Conservation (phyloP, 2,329 filamentous ascomycete genomes). For the Aureobasidium uvarum region DNA sequence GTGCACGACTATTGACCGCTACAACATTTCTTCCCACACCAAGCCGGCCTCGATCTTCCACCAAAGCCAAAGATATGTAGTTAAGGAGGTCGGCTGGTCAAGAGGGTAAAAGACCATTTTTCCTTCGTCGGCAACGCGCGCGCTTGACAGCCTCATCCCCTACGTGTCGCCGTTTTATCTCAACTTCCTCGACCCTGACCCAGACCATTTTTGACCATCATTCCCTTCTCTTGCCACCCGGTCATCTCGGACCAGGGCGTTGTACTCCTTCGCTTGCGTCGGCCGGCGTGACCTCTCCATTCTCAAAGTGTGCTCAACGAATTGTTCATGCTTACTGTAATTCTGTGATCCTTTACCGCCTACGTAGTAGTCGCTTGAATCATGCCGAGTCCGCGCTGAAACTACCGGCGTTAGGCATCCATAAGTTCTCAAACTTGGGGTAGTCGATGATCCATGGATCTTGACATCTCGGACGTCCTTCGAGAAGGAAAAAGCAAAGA, state of each 20-base stretch:
- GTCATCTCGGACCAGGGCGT: slow-evolving; percentile 11
- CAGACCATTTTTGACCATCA: slow-evolving; percentile 15
- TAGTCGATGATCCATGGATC: slow-evolving; percentile 11
- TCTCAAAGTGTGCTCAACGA: slow-evolving; percentile 55
- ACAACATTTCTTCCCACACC: slow-evolving; percentile 24
- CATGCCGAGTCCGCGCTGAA: slow-evolving; percentile 20
- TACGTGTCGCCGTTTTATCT: slow-evolving; percentile 24
- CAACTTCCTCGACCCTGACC: slow-evolving; percentile 24
- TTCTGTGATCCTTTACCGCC: slow-evolving; percentile 16
- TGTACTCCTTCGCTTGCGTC: slow-evolving; percentile 44
- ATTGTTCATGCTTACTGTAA: slow-evolving; percentile 18
- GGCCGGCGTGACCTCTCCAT: slow-evolving; percentile 66
- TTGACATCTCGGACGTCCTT: slow-evolving; percentile 11
- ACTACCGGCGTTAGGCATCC: slow-evolving; percentile 26
- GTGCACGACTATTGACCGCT: slow-evolving; percentile 27
- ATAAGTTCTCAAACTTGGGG: slow-evolving; percentile 17
- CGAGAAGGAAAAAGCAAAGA: slow-evolving; percentile 9
- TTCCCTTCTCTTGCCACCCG: slow-evolving; percentile 21
- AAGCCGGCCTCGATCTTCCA: slow-evolving; percentile 17
- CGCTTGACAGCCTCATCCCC: slow-evolving; percentile 25
- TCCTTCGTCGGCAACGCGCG: slow-evolving; percentile 18
- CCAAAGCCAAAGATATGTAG: slow-evolving; percentile 20
- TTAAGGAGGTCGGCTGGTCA: slow-evolving; percentile 26
- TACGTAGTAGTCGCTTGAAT: slow-evolving; percentile 21
- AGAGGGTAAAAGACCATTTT: slow-evolving; percentile 2